Evolutionary conservation across 225 moss, liverwort and hornwort species (phyloP).

Genomic region (Bryum argenteum): DNA sequence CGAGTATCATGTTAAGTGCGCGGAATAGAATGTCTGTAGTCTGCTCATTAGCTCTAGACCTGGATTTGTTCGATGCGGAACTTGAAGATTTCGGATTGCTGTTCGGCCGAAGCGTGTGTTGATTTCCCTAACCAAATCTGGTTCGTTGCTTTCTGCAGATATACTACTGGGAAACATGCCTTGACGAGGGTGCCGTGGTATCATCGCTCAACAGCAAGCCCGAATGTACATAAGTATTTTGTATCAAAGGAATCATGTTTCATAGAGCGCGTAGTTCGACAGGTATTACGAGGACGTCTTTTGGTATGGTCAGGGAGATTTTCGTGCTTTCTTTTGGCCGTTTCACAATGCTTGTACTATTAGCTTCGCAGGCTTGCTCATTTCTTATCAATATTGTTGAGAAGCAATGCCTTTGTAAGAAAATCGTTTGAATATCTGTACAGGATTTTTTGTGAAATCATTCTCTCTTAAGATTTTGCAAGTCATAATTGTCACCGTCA

Average conservation of each 20-base stretch:
- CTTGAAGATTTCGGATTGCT: neutral
- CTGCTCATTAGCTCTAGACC: neutral
- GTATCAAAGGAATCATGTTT: conserved; percentile 21
- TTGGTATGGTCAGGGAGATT: conserved; percentile 8
- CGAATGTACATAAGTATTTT: conserved; percentile 24
- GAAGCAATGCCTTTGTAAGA: conserved; percentile 20
- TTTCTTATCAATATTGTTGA: conserved; percentile 11
- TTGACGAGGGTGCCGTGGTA: conserved; percentile 24
- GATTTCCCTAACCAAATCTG: neutral
- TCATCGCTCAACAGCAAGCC: conserved; percentile 19
- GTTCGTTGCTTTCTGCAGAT: conserved; percentile 31
- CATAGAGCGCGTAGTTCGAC: conserved; percentile 22
- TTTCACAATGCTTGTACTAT: conserved; percentile 5
- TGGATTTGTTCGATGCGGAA: neutral
- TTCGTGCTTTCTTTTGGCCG: conserved; percentile 21
- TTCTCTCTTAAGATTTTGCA: conserved; percentile 20
- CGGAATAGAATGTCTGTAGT: neutral
- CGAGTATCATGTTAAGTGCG: neutral
- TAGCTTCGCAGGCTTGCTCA: conserved; percentile 7
- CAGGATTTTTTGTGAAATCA: conserved; percentile 22
- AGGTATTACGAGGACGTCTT: neutral
- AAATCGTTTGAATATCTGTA: conserved; percentile 8
- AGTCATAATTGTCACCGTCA: conserved; percentile 11
- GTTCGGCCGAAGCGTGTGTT: neutral
- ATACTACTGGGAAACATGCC: conserved; percentile 22